These are phyloP conservation scores for Geranomyces michiganensis DNA, from an alignment of 192 early-diverging fungal species.

Conservation along the genomic window DNA sequence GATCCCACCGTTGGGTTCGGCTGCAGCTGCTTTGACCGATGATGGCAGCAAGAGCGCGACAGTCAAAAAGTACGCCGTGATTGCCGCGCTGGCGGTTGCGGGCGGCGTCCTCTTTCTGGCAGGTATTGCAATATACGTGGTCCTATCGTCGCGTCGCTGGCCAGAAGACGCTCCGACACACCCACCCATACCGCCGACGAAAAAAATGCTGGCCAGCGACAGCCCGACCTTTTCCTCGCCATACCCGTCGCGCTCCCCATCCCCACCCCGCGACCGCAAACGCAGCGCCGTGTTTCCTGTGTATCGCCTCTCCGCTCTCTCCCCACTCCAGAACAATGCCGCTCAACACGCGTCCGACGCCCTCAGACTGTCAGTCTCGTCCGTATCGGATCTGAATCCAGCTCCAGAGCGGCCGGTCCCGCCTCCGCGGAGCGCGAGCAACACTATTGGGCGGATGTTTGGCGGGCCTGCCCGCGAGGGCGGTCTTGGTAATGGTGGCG, in stretches of 20 bases:
- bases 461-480: no score
- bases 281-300: conserved; percentile 5
- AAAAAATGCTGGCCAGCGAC: neutral
- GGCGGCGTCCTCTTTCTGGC: neutral
- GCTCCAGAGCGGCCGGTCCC: no score
- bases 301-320: neutral
- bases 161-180: neutral
- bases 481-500: no score
- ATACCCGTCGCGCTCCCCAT: neutral
- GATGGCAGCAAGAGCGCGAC: neutral
- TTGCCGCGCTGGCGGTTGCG: neutral
- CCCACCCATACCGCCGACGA: neutral
- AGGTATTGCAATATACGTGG: neutral
- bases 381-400: neutral
- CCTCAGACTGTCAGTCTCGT: neutral
- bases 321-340: neutral
- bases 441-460: no score
- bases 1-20: neutral
- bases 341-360: neutral
- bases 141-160: neutral
- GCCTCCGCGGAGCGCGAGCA: no score
- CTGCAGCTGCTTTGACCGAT: neutral
- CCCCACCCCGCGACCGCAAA: neutral
- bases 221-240: neutral
- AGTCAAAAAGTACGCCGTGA: neutral